Conservation (phyloP, 2,329 filamentous ascomycete genomes). For the Coccinonectria pachysandricola region DNA sequence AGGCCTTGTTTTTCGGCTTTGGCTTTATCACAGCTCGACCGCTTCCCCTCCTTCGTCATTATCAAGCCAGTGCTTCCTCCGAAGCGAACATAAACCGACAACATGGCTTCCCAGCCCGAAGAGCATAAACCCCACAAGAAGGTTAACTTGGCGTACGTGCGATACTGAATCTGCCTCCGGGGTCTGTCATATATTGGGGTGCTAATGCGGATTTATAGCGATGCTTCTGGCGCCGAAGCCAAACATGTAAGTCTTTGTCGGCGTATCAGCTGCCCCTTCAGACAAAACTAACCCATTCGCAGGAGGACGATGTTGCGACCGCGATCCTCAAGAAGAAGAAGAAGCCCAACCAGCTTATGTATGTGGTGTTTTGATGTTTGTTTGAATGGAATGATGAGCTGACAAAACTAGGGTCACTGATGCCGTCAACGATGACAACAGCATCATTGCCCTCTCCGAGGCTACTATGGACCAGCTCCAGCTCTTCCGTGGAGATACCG, state of each 20-base stretch:
- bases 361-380: too few relatives aligned
- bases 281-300: slow-evolving; percentile 24
- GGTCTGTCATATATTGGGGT: slow-evolving; percentile 6
- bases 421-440: slow-evolving; percentile 99
- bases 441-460: slow-evolving; percentile 95
- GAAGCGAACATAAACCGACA: slow-evolving; percentile 29
- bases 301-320: slow-evolving; percentile 87
- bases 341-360: slow-evolving; percentile 99
- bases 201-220: slow-evolving; percentile 47
- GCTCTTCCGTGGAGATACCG: slow-evolving; percentile 97
- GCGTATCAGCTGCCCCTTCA: slow-evolving; percentile 6
- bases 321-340: slow-evolving; percentile 99
- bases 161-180: too few relatives aligned
- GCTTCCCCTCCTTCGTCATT: slow-evolving; percentile 15
- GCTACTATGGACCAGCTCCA: slow-evolving; percentile 98
- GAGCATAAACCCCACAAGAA: slow-evolving; percentile 54
- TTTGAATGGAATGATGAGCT: slow-evolving; percentile 11
- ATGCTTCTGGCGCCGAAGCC: slow-evolving; percentile 78
- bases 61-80: slow-evolving; percentile 17
- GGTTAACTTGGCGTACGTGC: slow-evolving; percentile 69
- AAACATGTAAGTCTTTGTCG: slow-evolving; percentile 56
- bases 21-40: slow-evolving; percentile 8
- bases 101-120: slow-evolving; percentile 59
- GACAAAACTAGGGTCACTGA: slow-evolving; percentile 69
- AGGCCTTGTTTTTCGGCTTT: slow-evolving; percentile 14